Percentiles rank a stretch among this genome's conserved stretches.
These are phyloP conservation scores for Allantophomopsis cytisporea DNA, from an alignment of 2,329 filamentous ascomycete genomes.

Conservation along the genomic window DNA sequence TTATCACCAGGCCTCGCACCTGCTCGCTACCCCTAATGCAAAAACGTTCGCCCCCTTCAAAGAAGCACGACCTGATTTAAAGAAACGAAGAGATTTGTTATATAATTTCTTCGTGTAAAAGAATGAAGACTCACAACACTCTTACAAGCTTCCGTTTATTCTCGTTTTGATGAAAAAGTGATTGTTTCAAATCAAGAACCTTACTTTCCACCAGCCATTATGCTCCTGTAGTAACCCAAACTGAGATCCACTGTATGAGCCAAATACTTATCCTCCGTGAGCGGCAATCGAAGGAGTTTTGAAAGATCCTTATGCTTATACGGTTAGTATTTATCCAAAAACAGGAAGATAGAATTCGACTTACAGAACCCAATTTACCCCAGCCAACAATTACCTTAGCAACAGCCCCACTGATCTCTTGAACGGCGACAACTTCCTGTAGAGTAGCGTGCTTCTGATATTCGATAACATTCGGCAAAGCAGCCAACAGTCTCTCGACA, in stretches of 20 bases:
- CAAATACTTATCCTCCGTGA: conserved; percentile 62
- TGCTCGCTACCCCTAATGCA: too few species aligned
- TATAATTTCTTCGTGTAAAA: too few species aligned
- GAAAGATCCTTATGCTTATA: conserved; percentile 25
- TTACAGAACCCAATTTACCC: conserved; percentile 41
- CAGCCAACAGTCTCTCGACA: conserved; percentile 41
- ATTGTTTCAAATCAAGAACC: not conserved
- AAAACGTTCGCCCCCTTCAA: too few species aligned
- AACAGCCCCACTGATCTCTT: conserved; percentile 68
- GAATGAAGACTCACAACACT: too few species aligned
- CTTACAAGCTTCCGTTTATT: too few species aligned
- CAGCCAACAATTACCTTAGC: conserved; percentile 48
- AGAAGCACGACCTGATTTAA: too few species aligned
- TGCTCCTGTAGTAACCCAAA: conserved; percentile 43
- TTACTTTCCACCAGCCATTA: conserved; percentile 13
- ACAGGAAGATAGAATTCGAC: conserved; percentile 11
- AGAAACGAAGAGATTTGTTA: too few species aligned
- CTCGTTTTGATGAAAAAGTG: too few species aligned
- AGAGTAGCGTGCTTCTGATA: conserved; percentile 21
- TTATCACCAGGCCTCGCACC: too few species aligned
- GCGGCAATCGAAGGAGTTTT: conserved; percentile 42
- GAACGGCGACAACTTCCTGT: conserved; percentile 58
- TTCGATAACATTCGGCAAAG: conserved; percentile 35
- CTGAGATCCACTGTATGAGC: conserved; percentile 59
- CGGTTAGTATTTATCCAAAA: conserved; percentile 6